Evolutionary conservation across 1,139 yeast species (phyloP).

Genomic region (Sugiyamaella castrensis): DNA sequence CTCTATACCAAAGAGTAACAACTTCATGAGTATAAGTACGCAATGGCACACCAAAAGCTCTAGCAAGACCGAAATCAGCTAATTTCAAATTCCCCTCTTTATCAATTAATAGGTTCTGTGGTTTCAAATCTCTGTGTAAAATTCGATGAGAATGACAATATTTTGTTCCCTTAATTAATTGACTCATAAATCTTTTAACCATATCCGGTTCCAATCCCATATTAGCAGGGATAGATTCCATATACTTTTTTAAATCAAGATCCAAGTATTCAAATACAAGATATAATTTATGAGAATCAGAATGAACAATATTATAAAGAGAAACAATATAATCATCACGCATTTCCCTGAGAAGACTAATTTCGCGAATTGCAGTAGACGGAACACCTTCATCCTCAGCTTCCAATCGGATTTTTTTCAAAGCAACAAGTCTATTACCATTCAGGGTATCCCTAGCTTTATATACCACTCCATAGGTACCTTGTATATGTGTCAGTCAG

Average conservation of each 20-base stretch:
- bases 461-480: conserved; percentile 97
- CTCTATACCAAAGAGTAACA: conserved; percentile 96
- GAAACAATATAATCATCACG: conserved; percentile 90
- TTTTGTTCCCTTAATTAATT: conserved; percentile 85
- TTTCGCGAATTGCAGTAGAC: conserved; percentile 95
- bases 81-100: conserved; percentile 93
- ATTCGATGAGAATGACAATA: conserved; percentile 96
- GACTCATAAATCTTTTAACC: conserved; percentile 92
- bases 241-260: conserved; percentile 90
- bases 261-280: conserved; percentile 92
- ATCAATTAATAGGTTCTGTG: conserved; percentile 90
- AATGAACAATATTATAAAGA: conserved; percentile 89
- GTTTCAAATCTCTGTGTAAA: conserved; percentile 92
- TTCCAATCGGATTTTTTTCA: conserved; percentile 90
- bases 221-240: conserved; percentile 93
- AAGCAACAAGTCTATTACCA: conserved; percentile 87
- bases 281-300: conserved; percentile 92
- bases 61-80: conserved; percentile 96
- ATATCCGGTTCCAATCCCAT: conserved; percentile 86
- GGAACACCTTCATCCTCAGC: conserved; percentile 99
- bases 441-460: conserved; percentile 89
- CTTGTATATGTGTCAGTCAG: conserved; percentile 29
- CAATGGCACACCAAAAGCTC: conserved; percentile 96
- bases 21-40: conserved; percentile 97
- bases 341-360: conserved; percentile 87